phyloP scores from a whole-genome alignment of 371 early-diverging fungal species.

The Zychaea mexicana region DNA sequence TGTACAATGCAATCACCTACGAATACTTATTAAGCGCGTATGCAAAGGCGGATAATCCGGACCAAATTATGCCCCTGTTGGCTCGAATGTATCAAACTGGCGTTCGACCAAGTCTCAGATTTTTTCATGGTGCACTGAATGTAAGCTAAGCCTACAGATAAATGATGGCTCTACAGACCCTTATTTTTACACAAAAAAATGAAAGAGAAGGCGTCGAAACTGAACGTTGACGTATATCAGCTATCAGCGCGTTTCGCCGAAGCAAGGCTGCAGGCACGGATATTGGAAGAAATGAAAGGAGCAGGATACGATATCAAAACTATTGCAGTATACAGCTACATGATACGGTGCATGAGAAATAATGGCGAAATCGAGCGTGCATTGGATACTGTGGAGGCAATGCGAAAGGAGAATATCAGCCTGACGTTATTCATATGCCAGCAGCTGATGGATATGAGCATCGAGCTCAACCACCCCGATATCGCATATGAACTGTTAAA shows the following conservation, averaged over 20 bases:
- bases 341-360: conserved; percentile 34
- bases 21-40: conserved; percentile 30
- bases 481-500: conserved; percentile 41
- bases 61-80: conserved; percentile 12
- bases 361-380: conserved; percentile 43
- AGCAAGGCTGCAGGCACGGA: conserved; percentile 19
- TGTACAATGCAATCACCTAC: conserved; percentile 22
- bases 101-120: conserved; percentile 11
- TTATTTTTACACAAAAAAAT: no score
- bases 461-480: conserved; percentile 17
- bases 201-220: no score
- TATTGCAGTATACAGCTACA: conserved; percentile 21
- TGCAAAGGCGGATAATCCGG: conserved; percentile 16
- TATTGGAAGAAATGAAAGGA: conserved; percentile 29
- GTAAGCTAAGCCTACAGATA: conserved; percentile 13
- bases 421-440: conserved; percentile 17
- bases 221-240: conserved; percentile 16
- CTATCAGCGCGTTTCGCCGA: conserved; percentile 27
- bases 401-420: conserved; percentile 22
- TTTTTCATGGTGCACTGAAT: conserved; percentile 30
- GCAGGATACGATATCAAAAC: neutral
- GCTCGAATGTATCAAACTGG: conserved; percentile 25
- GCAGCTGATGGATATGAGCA: conserved; percentile 20
- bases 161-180: no score
- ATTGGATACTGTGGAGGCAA: conserved; percentile 37